Evolutionary conservation across 352 stramenopile genomes (phyloP).

Genomic region (Phytophthora palmivora): DNA sequence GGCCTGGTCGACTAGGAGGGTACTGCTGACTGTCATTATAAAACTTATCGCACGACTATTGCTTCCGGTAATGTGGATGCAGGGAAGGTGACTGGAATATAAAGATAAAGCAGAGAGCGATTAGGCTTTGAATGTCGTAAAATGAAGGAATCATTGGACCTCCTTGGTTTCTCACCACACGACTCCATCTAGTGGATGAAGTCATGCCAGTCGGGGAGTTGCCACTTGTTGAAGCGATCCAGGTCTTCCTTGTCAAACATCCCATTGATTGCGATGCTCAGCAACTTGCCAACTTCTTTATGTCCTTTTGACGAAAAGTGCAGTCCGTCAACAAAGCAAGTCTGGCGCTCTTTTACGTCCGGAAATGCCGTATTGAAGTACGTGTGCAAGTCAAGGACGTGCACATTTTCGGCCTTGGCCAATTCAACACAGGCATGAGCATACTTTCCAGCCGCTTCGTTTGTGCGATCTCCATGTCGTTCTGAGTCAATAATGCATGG

Average conservation of each 20-base stretch:
- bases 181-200: slow-evolving; percentile 36
- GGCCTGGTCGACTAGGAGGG: too few species aligned
- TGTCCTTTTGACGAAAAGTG: slow-evolving; percentile 58
- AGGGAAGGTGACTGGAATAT: too few species aligned
- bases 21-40: too few species aligned
- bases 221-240: slow-evolving; percentile 30
- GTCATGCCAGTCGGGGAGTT: slow-evolving; percentile 50
- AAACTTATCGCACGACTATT: too few species aligned
- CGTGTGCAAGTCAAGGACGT: slow-evolving; percentile 52
- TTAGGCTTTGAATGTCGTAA: too few species aligned
- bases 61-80: too few species aligned
- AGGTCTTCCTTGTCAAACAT: slow-evolving; percentile 32
- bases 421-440: slow-evolving; percentile 53
- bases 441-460: slow-evolving; percentile 43
- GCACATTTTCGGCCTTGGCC: slow-evolving; percentile 34
- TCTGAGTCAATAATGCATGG: slow-evolving; percentile 42
- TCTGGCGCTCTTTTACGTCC: slow-evolving; percentile 26
- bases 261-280: slow-evolving; percentile 25
- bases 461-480: slow-evolving; percentile 45
- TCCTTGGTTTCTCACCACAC: too few species aligned
- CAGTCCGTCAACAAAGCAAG: slow-evolving; percentile 49
- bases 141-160: too few species aligned
- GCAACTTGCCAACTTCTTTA: slow-evolving; percentile 25
- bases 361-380: slow-evolving; percentile 48
- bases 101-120: too few species aligned